Evolutionary conservation across 306 rosid genomes (phyloP), one percentile per base, ranked within the genome.

Genomic region (Astragalus glycyphyllos): DNA sequence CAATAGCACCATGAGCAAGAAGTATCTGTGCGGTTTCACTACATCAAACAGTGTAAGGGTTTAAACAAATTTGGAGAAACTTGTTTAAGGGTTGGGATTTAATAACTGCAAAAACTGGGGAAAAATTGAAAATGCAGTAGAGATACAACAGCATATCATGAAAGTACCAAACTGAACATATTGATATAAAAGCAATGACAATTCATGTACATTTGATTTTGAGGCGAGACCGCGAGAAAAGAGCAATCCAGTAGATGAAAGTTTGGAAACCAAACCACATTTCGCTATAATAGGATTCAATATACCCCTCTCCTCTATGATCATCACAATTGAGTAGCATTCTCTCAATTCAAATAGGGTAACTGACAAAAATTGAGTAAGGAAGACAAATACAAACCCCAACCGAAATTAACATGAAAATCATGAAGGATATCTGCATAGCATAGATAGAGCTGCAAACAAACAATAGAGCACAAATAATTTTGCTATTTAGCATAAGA

Each of bases 191-290:
- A 20, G 23, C 23, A 20, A 20, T 0, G 23, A 20, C 23, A 20
- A 20, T 20, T 20, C 23, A 20, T 20, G 23, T 20, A 20, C 23
- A 20, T 82, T 72, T 77, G 47, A 20, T 64, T 88, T 77, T 80
- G 69, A 78, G 16, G 72, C 87, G 90, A n/a, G n/a, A n/a, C n/a
- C n/a, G n/a, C n/a, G n/a, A 68, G 92, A 81, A 42, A 13, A 86
- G 56, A 88, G 32, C 59, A 84, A 84, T 37, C 97, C 90, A 68
- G 96, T 97, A 69, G 90, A 83, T 12, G 96, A 87, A 69, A 93
- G 49, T 53, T 85, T 90, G 42, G 90, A 73, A 71, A 86, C 94
- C 77, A 90, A 63, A 55, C 95, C 97, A 77, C 87, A 49, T 62
- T 89, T 88, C 54, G 88, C 14, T 38, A 93, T 34, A 55, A 78